Base-by-base conservation (phyloP, 2,329 filamentous ascomycete species). In the Dichotomopilus funicola region DNA sequence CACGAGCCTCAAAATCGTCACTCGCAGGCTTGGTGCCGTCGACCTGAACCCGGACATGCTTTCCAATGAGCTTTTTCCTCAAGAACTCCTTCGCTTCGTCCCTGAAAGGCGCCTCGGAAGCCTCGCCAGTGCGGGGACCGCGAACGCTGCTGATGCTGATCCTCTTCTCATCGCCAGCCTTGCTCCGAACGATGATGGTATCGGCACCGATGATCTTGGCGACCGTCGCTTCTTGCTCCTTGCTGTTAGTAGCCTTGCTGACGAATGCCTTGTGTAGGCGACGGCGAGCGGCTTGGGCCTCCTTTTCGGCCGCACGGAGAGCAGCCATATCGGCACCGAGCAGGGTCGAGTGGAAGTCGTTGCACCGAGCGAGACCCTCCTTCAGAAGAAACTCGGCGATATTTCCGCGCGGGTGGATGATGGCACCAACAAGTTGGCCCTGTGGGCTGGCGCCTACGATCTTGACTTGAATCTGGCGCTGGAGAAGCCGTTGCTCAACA, bases 61-160 rank as follows among this genome's bases (percentile, higher is more conserved):
- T 99, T 59, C 91, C 94, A 66, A 99, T 99, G 36, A 96, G 72
- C 71, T 86, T 90, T 78, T 96, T 96, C 54, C 94, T 86, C 61
- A 97, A 72, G 68, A 92, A 97, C 70, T 99, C 94, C 77, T 99
- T 99, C 36, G 94, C 92, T 68, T 96, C 92, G 10, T 94, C 88
- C 63, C 85, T 82, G 77, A 92, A 99, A 0, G 91, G 90, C 42
- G 89, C 81, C 72, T 97, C 92, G 55, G 89, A 87, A 19, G 89
- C 82, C 70, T 97, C 92, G 48, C 85, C 87, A 3, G 88, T 82
- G 67, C 95, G 91, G n/a, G 94, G 94, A 55, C 94, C 92, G 59
- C 94, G 86, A 57, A 97, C 82, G 69, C 92, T 97, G 77, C 90
- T 96, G 57, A 99, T 78, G 70, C 86, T 95, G 70, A 97, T 85